These are phyloP conservation scores for Claviceps sorghi DNA, from an alignment of 2,329 filamentous ascomycete species.

Conservation along the genomic window DNA sequence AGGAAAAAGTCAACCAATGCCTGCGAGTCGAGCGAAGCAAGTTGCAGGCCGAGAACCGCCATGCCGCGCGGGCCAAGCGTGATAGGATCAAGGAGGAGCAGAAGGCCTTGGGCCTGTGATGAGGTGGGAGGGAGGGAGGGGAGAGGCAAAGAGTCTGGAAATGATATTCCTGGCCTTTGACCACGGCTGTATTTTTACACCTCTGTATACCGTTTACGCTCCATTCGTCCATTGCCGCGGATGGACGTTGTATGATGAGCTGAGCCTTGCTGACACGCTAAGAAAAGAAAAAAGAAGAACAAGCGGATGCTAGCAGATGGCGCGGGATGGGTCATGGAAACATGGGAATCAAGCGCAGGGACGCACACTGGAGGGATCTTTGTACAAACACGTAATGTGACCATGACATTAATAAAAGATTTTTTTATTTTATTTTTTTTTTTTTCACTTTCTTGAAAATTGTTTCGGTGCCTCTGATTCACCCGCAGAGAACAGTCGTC, in stretches of 20 bases:
- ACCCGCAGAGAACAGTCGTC: not conserved
- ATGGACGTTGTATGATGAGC: not conserved
- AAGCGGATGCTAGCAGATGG: not conserved
- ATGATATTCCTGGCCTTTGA: not conserved
- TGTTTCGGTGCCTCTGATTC: not conserved
- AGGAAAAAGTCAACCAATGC: slow-evolving; percentile 72
- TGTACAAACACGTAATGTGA: not conserved
- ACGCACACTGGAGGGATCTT: not conserved
- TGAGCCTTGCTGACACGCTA: not conserved
- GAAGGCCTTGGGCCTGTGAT: slow-evolving; percentile 32
- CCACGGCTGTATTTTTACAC: not conserved
- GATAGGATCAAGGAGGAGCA: slow-evolving; percentile 59
- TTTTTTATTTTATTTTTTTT: not conserved
- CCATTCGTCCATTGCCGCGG: not conserved
- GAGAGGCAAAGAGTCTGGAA: not conserved
- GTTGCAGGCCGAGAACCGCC: slow-evolving; percentile 62
- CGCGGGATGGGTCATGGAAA: not conserved
- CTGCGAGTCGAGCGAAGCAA: slow-evolving; percentile 67
- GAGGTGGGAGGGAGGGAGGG: not conserved
- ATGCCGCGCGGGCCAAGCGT: slow-evolving; percentile 50
- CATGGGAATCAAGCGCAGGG: not conserved
- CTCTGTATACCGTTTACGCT: not conserved
- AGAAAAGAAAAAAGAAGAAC: not conserved
- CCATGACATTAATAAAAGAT: not conserved
- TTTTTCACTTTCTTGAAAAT: not conserved